phyloP scores from a whole-genome alignment of 1,284 basidiomycete species.

The Meira nashicola region DNA sequence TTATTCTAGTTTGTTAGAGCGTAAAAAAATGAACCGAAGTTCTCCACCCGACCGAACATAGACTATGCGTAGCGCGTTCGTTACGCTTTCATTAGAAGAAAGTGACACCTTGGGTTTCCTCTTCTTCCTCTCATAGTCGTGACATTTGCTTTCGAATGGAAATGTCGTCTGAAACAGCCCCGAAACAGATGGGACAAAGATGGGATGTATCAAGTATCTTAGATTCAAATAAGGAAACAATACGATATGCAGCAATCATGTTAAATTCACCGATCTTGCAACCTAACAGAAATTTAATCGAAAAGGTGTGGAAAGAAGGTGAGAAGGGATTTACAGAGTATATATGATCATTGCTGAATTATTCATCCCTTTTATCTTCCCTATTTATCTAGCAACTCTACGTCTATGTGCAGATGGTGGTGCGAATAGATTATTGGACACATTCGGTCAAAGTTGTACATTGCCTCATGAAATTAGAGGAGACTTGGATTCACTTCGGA shows the following conservation, averaged over 20 bases:
- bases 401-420: constrained; percentile 83
- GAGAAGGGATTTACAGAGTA: constrained; percentile 5
- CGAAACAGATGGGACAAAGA: not conserved
- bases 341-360: constrained; percentile 4
- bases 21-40: too few relatives aligned
- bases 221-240: not conserved
- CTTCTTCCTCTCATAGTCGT: not conserved
- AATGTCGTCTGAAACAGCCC: not conserved
- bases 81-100: too few relatives aligned
- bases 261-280: constrained; percentile 34
- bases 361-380: constrained; percentile 16
- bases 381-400: constrained; percentile 26
- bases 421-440: constrained; percentile 77
- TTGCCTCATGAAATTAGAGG: constrained; percentile 83
- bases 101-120: not conserved
- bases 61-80: too few relatives aligned
- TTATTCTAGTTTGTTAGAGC: too few relatives aligned
- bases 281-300: constrained; percentile 24
- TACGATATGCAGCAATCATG: constrained; percentile 31
- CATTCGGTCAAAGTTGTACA: constrained; percentile 53
- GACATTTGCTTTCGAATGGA: not conserved
- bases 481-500: constrained; percentile 80
- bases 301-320: constrained; percentile 25
- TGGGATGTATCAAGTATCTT: not conserved
- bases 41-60: too few relatives aligned